A percentile compares a stretch with the other conserved stretches of the same genome.
These are phyloP conservation scores for Colletotrichum spinosum DNA, from an alignment of 2,329 filamentous ascomycete genomes.

Conservation along the genomic window DNA sequence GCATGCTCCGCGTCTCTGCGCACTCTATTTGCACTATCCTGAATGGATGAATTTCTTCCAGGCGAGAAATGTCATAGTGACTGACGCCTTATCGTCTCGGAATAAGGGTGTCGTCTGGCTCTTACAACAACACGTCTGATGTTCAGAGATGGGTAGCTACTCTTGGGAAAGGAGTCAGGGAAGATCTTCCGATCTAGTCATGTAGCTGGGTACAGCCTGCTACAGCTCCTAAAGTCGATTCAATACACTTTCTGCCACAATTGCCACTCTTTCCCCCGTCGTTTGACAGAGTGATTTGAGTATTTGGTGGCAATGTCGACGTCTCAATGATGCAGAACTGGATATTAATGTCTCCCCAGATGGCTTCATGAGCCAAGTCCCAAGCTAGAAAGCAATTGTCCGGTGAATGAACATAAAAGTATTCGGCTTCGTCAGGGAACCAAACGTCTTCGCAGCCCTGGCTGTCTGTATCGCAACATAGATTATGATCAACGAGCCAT, in stretches of 20 bases:
- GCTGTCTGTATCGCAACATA: slow-evolving; percentile 19
- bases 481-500: slow-evolving; percentile 20
- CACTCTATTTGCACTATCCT: slow-evolving; percentile 41
- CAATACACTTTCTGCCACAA: not conserved
- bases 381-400: slow-evolving; percentile 18
- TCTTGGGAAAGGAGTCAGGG: not conserved
- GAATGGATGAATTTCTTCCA: slow-evolving; percentile 41
- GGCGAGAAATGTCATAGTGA: slow-evolving; percentile 23
- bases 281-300: not conserved
- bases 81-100: slow-evolving; percentile 43
- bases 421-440: slow-evolving; percentile 5
- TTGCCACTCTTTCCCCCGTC: no score
- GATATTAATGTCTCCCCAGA: not conserved
- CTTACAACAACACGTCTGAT: slow-evolving; percentile 42
- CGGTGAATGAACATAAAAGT: slow-evolving; percentile 8
- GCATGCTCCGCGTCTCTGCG: slow-evolving; percentile 46
- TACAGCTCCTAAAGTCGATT: not conserved
- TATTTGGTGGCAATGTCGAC: no score
- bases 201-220: no score
- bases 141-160: slow-evolving; percentile 32
- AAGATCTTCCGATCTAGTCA: not conserved
- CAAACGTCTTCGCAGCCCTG: slow-evolving; percentile 3
- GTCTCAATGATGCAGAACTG: not conserved
- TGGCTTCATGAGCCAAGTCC: slow-evolving; percentile 3
- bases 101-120: slow-evolving; percentile 44